Base-by-base conservation (phyloP, 2,329 filamentous ascomycete genomes). In the Pyricularia pennisetigena region DNA sequence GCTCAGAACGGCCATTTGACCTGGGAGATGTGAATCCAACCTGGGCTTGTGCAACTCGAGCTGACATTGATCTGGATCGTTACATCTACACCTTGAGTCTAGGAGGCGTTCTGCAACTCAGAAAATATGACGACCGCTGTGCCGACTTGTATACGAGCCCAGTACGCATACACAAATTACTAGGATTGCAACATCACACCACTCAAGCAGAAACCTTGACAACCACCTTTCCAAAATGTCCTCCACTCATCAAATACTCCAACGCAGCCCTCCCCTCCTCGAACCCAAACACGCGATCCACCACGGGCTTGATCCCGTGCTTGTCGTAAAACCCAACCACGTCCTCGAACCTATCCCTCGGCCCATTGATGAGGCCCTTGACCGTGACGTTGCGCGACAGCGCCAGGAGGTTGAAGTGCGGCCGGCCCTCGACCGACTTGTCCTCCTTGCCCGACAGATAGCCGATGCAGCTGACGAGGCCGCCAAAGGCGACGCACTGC, bases 361-460 rank as follows among this genome's bases (percentile, higher is more conserved):
- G 86, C 0, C 88, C 88, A 74, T 90, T 89, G 30, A 90, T 72
- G 7, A 90, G 83, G 0, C 88, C 81, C 72, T 81, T 81, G 66
- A 83, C 74, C 35, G 82, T 83, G 16, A 81, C 79, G 70, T 82
- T 83, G 69, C 79, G 74, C 68, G 78, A 71, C 70, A 82, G 70
- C n/a, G 81, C 82, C 68, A 84, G 77, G 30, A 90, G 76, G 72
- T 90, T 90, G 16, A 88, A 83, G 70, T 89, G 88, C 8, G 84
- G 78, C 63, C 85, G 75, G 74, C 87, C 84, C 0, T 80, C 70
- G 1, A 29, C 83, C 4, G 78, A 75, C 0, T 79, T 80, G 71
- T 89, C 87, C 69, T 85, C 78, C 75, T 90, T 81, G 12, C 82
- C 82, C 1, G 79, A 80, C 1, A 83, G 73, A 72, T 83, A 82